A percentile compares a stretch with the other conserved stretches of the same genome.
Evolutionary conservation across 345 rosid genomes (phyloP).

Genomic region (Ailanthus altissimus): DNA sequence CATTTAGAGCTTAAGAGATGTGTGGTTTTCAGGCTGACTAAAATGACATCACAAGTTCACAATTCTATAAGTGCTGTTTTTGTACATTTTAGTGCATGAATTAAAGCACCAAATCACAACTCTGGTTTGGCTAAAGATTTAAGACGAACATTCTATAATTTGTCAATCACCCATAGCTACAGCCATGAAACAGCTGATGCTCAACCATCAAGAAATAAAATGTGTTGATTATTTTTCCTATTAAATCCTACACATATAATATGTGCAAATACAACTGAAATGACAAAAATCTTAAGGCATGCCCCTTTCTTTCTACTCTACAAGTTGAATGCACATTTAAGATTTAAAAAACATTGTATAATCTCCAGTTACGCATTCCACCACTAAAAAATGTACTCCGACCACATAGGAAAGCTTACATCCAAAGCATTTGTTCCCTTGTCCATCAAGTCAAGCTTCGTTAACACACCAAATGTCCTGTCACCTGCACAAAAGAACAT

Average conservation of each 20-base stretch:
- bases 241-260: neutral
- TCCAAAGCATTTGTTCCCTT: slow-evolving; percentile 74
- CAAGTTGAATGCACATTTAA: neutral
- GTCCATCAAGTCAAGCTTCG: slow-evolving; percentile 82
- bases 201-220: neutral
- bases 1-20: too few species aligned
- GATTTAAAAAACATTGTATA: slow-evolving; percentile 1
- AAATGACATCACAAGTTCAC: too few species aligned
- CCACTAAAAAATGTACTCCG: neutral
- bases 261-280: slow-evolving; percentile 8
- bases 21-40: too few species aligned
- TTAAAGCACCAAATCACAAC: too few species aligned
- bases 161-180: neutral
- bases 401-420: slow-evolving; percentile 39
- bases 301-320: neutral
- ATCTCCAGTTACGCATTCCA: slow-evolving; percentile 1
- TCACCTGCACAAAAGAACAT: slow-evolving; percentile 44
- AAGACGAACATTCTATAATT: neutral
- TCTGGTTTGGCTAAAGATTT: neutral
- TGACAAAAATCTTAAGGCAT: neutral
- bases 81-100: too few species aligned
- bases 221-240: neutral
- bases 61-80: too few species aligned
- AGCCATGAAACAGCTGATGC: neutral
- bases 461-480: slow-evolving; percentile 71